Base-by-base conservation (phyloP, 2,329 filamentous ascomycete species). In the Ceratocystis alfenasii region DNA sequence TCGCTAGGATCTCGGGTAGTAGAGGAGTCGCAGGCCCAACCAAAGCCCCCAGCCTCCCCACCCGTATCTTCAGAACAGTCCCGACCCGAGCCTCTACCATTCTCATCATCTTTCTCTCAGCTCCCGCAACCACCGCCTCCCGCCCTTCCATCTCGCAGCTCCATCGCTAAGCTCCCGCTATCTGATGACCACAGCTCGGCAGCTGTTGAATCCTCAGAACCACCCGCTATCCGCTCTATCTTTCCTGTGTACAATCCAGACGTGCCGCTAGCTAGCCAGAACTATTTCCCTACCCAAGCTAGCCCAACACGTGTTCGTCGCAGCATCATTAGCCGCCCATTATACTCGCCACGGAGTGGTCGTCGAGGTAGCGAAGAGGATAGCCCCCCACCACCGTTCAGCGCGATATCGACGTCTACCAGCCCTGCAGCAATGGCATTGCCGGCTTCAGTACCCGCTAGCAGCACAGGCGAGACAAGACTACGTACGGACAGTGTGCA, bases 231-330 rank as follows among this genome's bases (percentile, higher is more conserved):
- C 70, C 81, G 83, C 41, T 91, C 88, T 28, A 90, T 92, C 70
- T 92, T 92, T 70, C 88, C 88, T 6, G 80, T 82, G 36, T 91
- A 90, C 72, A 85, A 92, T 71, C 86, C 84, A 2, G 81, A 80
- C 1, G 72, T 89, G 28, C 79, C 87, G 4, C 79, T 90, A 2
- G 79, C 84, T 65, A 82, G 84, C 66, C 88, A 92, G 71, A 75
- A 83, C 60, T 91, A 92, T 75, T 87, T 81, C 62, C 87, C 88
- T 1, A 86, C 83, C 0, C 83, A 87, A 72, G 76, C 80, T 65
- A 84, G 82, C 68, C 85, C 87, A 12, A 81, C 82, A 1, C 80
- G 83, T 41, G 82, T 90, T 62, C 85, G 86, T 4, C 78, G 80
- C 45, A 80, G 81, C 17, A 81, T 85, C 67, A 86, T 89, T 71